Evolutionary conservation across 495 filamentous ascomycete genomes (phyloP), one percentile per base, ranked within the genome.

Genomic region (Amorphotheca resinae): DNA sequence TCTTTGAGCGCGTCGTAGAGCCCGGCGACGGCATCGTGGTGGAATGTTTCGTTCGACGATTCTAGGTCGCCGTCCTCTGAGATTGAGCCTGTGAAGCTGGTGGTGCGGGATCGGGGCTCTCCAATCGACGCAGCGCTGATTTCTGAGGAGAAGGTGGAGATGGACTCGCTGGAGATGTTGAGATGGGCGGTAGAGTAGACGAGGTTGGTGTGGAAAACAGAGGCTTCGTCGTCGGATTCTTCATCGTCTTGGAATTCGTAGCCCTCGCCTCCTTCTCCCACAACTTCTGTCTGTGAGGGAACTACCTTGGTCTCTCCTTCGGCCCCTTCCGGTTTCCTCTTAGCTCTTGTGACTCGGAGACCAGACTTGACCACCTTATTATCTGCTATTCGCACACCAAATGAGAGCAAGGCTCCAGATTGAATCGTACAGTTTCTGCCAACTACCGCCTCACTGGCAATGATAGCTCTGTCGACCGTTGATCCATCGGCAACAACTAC

Each of bases 11-110:
- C 79, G 53, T 93, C 86, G 34, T 88, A 73, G 21, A 96, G 72
- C 48, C 84, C 91, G 52, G 74, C 67, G 1, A 85, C 78, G 9
- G 93, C 91, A 44, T 96, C 91, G 33, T 80, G 69, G 53, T 95
- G 84, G 73, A 95, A 96, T 53, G 76, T 68, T 35, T 66, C 64
- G 34, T 74, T 76, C 37, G 75, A 61, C 3, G 78, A 84, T 9
- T 59, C 57, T 15, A 52, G 45, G 20, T 55, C 48, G 31, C 50
- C 49, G 51, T 70, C 70, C 43, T 71, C 64, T 0, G 69, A 71
- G 32, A 53, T 38, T 23, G 46, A 51, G 9, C 38, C 45, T 23
- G 70, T 62, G 45, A 72, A 72, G 5, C 66, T 70, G 1, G 65
- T 69, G 15, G 69, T 64, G 12, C 69, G 67, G 3, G 66, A 65